Conservation (phyloP, 140 eudicot genomes). For the Anethum foeniculum region DNA sequence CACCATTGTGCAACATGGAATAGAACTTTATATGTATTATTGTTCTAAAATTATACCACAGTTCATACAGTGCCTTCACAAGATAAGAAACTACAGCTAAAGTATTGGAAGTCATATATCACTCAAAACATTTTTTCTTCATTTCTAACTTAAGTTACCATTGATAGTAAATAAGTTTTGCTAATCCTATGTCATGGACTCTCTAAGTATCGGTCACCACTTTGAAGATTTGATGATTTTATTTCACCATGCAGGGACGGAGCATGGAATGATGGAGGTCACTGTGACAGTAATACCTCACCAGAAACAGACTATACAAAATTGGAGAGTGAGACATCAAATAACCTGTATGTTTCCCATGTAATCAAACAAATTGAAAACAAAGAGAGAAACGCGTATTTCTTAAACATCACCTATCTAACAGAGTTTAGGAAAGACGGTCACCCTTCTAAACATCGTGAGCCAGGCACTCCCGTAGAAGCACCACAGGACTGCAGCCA, state of each 20-base stretch:
- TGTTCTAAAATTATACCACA: background rate
- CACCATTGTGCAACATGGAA: background rate
- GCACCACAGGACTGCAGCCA: constrained; percentile 87
- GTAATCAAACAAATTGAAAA: constrained; percentile 42
- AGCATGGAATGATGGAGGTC: constrained; percentile 72
- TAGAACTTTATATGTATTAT: background rate
- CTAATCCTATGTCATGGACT: background rate
- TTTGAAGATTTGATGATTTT: background rate
- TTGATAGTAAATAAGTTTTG: background rate
- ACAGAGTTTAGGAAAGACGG: constrained; percentile 69
- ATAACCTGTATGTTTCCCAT: constrained; percentile 35
- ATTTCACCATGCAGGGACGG: constrained; percentile 50
- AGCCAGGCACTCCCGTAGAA: constrained; percentile 46
- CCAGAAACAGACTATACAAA: constrained; percentile 55
- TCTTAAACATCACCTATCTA: constrained; percentile 61
- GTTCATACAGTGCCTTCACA: background rate
- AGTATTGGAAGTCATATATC: background rate
- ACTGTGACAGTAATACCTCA: constrained; percentile 43
- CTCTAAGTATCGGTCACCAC: background rate
- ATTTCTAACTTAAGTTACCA: background rate
- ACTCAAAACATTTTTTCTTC: background rate
- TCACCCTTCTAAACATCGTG: constrained; percentile 70
- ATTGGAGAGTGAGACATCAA: constrained; percentile 36
- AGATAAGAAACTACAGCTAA: background rate
- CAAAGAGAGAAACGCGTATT: constrained; percentile 21